phyloP scores from a whole-genome alignment of 2,329 filamentous ascomycete species.

The Fusarium bulbicola region DNA sequence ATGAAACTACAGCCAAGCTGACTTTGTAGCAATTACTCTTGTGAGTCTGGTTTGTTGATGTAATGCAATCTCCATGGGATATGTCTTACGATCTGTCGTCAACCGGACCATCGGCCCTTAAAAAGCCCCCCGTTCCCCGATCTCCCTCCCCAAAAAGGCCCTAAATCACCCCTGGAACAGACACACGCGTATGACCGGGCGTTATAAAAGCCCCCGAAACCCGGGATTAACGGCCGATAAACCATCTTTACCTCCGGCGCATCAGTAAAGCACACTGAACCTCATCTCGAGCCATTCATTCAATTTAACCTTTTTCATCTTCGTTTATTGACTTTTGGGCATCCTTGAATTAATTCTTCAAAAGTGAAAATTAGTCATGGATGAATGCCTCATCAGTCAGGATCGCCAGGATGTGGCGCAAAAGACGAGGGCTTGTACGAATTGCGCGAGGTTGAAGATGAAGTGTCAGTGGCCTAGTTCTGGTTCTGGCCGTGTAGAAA shows the following conservation, averaged over 20 bases:
- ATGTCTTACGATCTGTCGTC: not conserved
- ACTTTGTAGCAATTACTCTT: not conserved
- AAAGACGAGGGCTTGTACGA: conserved; percentile 47
- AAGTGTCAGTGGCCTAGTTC: conserved; percentile 47
- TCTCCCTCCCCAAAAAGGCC: not conserved
- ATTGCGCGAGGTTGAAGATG: conserved; percentile 50
- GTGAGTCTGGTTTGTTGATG: not conserved
- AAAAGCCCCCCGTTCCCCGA: conserved; percentile 3
- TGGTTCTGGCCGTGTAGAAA: conserved; percentile 30
- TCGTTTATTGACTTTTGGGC: not conserved
- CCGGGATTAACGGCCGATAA: conserved; percentile 27
- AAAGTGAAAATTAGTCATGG: conserved; percentile 13
- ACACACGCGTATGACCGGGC: not conserved
- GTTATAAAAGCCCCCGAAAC: conserved; percentile 15
- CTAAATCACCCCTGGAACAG: not conserved
- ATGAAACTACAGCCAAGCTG: rapidly evolving
- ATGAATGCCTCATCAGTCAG: conserved; percentile 34
- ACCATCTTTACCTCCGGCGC: conserved; percentile 13
- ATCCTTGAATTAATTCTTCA: not conserved
- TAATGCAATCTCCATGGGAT: not conserved
- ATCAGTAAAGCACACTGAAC: not conserved
- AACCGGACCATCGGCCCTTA: not conserved
- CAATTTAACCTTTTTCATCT: not conserved
- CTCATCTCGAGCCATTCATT: not conserved
- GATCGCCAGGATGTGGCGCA: not conserved